Base-by-base conservation (phyloP, 1,284 basidiomycete genomes). In the Termitomyces sp. region DNA sequence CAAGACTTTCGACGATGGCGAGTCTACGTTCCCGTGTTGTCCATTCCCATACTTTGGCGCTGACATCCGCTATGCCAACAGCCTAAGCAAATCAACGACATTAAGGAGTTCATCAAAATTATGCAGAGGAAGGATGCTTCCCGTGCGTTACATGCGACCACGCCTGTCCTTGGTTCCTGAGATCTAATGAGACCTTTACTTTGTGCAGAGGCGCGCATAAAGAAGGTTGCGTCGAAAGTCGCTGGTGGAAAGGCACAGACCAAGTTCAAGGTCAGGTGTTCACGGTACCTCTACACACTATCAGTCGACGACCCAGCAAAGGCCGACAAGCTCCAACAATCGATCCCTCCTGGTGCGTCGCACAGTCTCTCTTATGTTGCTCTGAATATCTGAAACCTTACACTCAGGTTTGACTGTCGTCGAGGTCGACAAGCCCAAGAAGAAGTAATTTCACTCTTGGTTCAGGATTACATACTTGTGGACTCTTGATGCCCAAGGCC, bases 241-340 rank as follows among this genome's bases (percentile, higher is more conserved):
- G 73, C 82, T 58, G 83, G 82, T 58, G 86, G 81, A 70, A 92
- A 91, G 79, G 81, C 81, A 62, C 83, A 88, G 76, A 96, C 92
- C 73, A 98, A 99, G 81, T 98, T 99, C 88, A 99, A 99, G 85
- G 86, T 99, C 71, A 87, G 96, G 74, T 98, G 95, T 81, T 91
- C 92, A 61, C 84, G 90, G 70, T 98, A 96, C 80, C 90, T 99
- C 62, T 99, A 99, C 88, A 99, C 97, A 31, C 86, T 99, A 64
- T 86, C 88, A 61, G 78, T 99, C 70, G 88, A 95, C 71, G 97
- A 99, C 78, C 84, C 90, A 68, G 94, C 98, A 77, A 98, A 98
- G 84, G 97, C 97, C 47, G 94, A 97, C 73, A 99, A 98, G 83
- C 87, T 99, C 67, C 88, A 90, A 81, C 92, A 93, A 79, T 90